A percentile compares a stretch with the other conserved stretches of the same genome.
Conservation (phyloP, 1,284 basidiomycete genomes). For the Fistulina hepatica region DNA sequence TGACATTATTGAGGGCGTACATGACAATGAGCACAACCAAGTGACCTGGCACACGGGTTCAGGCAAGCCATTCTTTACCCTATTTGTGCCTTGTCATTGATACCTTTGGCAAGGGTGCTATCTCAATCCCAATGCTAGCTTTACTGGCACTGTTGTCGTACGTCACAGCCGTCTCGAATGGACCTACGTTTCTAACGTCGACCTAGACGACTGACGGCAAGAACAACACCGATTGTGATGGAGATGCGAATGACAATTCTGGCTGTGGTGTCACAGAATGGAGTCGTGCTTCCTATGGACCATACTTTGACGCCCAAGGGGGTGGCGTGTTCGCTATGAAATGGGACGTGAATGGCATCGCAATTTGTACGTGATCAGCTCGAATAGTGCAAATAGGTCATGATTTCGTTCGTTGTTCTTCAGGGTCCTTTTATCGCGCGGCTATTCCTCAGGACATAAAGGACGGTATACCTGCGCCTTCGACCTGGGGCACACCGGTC, state of each 20-base stretch:
- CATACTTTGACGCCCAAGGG: slow-evolving; percentile 55
- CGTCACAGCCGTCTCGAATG: slow-evolving; percentile 15
- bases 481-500: slow-evolving; percentile 54
- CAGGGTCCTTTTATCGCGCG: slow-evolving; percentile 66
- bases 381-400: neutral
- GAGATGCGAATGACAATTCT: slow-evolving; percentile 37
- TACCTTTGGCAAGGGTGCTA: slow-evolving; percentile 29
- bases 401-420: slow-evolving; percentile 4
- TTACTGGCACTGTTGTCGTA: slow-evolving; percentile 49
- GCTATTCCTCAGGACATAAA: slow-evolving; percentile 59
- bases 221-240: slow-evolving; percentile 46
- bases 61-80: slow-evolving; percentile 25
- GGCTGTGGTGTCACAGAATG: slow-evolving; percentile 66
- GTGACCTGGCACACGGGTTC: slow-evolving; percentile 61
- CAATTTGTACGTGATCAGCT: slow-evolving; percentile 44
- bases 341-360: slow-evolving; percentile 65
- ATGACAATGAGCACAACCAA: slow-evolving; percentile 68
- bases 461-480: slow-evolving; percentile 41
- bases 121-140: slow-evolving; percentile 34
- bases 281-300: slow-evolving; percentile 62
- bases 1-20: slow-evolving; percentile 72
- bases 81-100: neutral
- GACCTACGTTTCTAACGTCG: slow-evolving; percentile 1
- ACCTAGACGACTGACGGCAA: slow-evolving; percentile 28
- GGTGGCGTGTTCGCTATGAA: slow-evolving; percentile 75